Evolutionary conservation across 2,329 filamentous ascomycete species (phyloP), one percentile per base, ranked within the genome.

Genomic region (Truncatella angustata): DNA sequence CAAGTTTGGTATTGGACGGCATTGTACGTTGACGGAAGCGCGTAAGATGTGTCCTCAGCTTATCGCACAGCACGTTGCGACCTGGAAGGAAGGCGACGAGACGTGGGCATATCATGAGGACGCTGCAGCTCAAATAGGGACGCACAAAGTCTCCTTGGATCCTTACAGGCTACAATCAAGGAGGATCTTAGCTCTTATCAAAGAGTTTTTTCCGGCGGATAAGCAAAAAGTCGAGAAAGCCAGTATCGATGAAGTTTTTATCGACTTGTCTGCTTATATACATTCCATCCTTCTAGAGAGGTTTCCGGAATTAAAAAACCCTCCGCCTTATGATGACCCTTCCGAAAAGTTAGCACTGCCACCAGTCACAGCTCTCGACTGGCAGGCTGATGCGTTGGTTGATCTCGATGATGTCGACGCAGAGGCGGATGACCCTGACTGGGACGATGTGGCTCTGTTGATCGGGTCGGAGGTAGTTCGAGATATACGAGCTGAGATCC

Each of bases 91-190:
- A 67, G 93, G 93, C 0, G 90, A 97, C 56, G 87, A 88, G 59
- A 89, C 84, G 63, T 99, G 94, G 94, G 89, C 86, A 10, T 99
- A 99, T 66, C 86, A 88, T 51, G 82, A 90, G 26, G 90, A 96
- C 66, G 87, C 90, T 9, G 85, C 83, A 50, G 82, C 81, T 63
- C 85, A 90, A 61, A 94, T 97, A 60, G 84, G 82, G 35, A 92
- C 87, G 28, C 88, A 97, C 68, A 99, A 99, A 71, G 94, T 97
- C 34, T 96, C 90, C 5, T 75, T 99, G 35, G 94, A 99, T 67
- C 91, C 91, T 9, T 99, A 97, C 70, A 82, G 94, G 32, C 77
- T 90, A 26, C 83, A 97, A 69, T 95, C 90, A 16, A 81, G 91
- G 56, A 88, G 81, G 71, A 97, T 97, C 53, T 68, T 97, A 61